Evolutionary conservation across 345 rosid genomes (phyloP), one percentile per base, ranked within the genome.

Genomic region (Odontarrhena argentea): DNA sequence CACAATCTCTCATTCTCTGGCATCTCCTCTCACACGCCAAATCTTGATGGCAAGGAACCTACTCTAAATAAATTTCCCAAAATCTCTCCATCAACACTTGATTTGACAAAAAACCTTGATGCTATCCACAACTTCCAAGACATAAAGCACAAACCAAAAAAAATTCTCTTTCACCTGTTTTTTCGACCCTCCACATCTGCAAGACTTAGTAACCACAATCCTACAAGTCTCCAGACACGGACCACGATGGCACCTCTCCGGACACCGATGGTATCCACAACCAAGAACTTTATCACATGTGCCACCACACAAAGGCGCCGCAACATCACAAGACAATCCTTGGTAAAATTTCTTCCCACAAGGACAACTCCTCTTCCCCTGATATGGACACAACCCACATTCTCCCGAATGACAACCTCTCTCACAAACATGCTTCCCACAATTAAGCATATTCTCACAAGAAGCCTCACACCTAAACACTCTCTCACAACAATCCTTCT

Each of bases 11-110:
- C 80, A 70, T 40, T 71, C 74, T 83, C 74, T 83, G 86, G 70
- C 97, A 90, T 80, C 82, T 90, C 74, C 96, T 88, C 62, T 93
- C 97, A 62, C 97, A 93, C 2, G 83, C 71, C 82, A 90, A 76
- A 68, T 88, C 92, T 90, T 93, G 98, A 85, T 83, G 85, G 86
- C 97, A 88, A 76, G 97, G 97, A 84, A 90, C 89, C 86, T 79
- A 84, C 77, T 71, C 63, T 59, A 70, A 30, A 45, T 68, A 28
- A 42, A 73, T 60, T 54, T 66, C 46, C 40, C 71, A 41, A 68
- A 24, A 62, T 26, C 24, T 15, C 44, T 58, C 7, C 70, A 73
- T 73, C 54, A 73, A 59, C 48, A 66, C 9, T 13, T 51, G 8
- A 37, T 18, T 60, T 2, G 4, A 60, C 63, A 18, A 11, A 15